Base-by-base conservation (phyloP, 371 early-diverging fungal genomes). In the Blakeslea trispora region DNA sequence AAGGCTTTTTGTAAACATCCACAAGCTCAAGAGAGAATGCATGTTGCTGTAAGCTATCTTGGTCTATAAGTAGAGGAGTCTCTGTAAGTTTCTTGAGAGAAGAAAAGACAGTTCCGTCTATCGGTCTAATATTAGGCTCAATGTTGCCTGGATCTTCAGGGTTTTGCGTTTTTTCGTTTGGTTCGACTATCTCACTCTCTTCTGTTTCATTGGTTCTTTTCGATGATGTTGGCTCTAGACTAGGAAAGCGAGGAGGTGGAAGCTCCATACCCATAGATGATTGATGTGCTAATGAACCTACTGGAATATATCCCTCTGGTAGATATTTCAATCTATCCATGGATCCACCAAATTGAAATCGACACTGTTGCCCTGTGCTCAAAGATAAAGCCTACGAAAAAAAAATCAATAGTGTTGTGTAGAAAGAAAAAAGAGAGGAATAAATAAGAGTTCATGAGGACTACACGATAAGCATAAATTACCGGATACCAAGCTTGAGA, bases 401-500 rank as follows among this genome's bases (percentile, higher is more conserved):
- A 5, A 28, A 7, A 28, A 28, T 5, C 28, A 28, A 5, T 28
- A 28, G 28, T 28, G 7, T 28, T 5, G 5, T 5, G 28, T 28
- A 7, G 7, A 28, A 7, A 7, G 28, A 3, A 28, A 28, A 28
- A 7, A 28, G 28, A 28, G 7, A 28, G n/a, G n/a, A n/a, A n/a
- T n/a, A n/a, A n/a, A n/a, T n/a, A n/a, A n/a, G n/a, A n/a, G n/a
- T n/a, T n/a, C n/a, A n/a, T n/a, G n/a, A n/a, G n/a, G n/a, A n/a
- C n/a, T n/a, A n/a, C n/a, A n/a, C n/a, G n/a, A n/a, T n/a, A n/a
- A n/a, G n/a, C n/a, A n/a, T 31, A 28, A 53, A 61, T 58, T 65
- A 76, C 77, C 11, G 83, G 83, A 51, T 77, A 89, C 89, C 89
- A 89, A 0, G 57, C 50, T 40, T 63, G 47, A 21, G 63, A 54